These are phyloP conservation scores for Epichloe sp. DNA, from an alignment of 2,329 filamentous ascomycete species.

Conservation along the genomic window DNA sequence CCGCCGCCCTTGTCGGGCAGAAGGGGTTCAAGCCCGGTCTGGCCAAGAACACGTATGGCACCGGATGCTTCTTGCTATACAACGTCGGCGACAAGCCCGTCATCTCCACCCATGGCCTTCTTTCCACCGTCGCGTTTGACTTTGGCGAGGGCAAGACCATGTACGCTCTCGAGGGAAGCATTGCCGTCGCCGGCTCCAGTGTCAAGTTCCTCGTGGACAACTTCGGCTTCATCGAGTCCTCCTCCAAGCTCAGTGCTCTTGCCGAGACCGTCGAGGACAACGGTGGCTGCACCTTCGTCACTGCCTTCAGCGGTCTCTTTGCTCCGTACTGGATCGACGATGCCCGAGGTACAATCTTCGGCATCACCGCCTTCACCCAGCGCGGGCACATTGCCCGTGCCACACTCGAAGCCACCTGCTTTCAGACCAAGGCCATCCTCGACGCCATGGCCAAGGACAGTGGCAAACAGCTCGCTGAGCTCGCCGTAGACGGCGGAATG, in stretches of 20 bases:
- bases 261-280: slow-evolving; percentile 47
- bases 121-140: slow-evolving; percentile 68
- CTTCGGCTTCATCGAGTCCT: slow-evolving; percentile 39
- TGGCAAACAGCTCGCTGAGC: slow-evolving; percentile 54
- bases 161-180: slow-evolving; percentile 66
- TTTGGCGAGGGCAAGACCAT: slow-evolving; percentile 54
- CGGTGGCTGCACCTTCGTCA: slow-evolving; percentile 65
- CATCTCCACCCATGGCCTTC: slow-evolving; percentile 61
- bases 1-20: slow-evolving; percentile 67
- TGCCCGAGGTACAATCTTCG: slow-evolving; percentile 66
- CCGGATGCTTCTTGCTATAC: slow-evolving; percentile 73
- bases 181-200: slow-evolving; percentile 64
- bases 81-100: slow-evolving; percentile 71
- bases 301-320: slow-evolving; percentile 69
- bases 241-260: slow-evolving; percentile 30
- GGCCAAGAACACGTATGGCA: slow-evolving; percentile 80
- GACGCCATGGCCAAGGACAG: slow-evolving; percentile 72
- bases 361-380: slow-evolving; percentile 65
- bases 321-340: slow-evolving; percentile 81
- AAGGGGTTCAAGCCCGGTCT: slow-evolving; percentile 62
- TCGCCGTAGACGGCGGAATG: slow-evolving; percentile 80
- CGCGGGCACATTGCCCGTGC: slow-evolving; percentile 67
- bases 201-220: slow-evolving; percentile 55
- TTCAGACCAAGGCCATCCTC: slow-evolving; percentile 71
- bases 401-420: slow-evolving; percentile 69